A percentile compares a stretch with the other conserved stretches of the same genome.
Conservation (phyloP, 371 early-diverging fungal genomes). For the Syncephalastrum contaminatum region DNA sequence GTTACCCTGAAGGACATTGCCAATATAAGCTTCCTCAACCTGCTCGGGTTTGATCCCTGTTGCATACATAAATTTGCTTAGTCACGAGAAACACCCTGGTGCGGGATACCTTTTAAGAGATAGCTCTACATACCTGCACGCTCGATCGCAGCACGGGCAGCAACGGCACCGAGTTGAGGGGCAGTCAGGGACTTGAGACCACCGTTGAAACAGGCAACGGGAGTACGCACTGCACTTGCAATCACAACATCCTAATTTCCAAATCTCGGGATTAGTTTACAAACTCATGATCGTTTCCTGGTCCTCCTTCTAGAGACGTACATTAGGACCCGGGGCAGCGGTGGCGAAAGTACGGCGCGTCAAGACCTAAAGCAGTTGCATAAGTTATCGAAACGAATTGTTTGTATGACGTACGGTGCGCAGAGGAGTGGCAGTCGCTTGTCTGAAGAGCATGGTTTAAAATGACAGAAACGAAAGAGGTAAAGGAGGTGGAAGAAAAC, state of each 20-base stretch:
- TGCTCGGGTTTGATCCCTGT: slow-evolving; percentile 63
- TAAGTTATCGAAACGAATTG: too few relatives aligned
- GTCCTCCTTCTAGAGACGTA: too few relatives aligned
- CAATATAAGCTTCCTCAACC: slow-evolving; percentile 89
- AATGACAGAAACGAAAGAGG: too few relatives aligned
- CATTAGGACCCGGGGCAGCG: too few relatives aligned
- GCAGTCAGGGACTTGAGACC: slow-evolving; percentile 64
- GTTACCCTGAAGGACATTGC: slow-evolving; percentile 85
- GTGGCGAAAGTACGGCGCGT: too few relatives aligned
- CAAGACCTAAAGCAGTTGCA: too few relatives aligned
- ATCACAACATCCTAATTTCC: slow-evolving; percentile 56
- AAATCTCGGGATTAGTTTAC: too few relatives aligned
- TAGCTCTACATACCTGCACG: slow-evolving; percentile 50
- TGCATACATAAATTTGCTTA: not conserved
- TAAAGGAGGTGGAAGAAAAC: not conserved
- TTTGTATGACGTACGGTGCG: too few relatives aligned
- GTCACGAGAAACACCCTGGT: not conserved
- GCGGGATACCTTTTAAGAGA: not conserved
- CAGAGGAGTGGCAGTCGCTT: too few relatives aligned
- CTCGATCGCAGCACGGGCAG: slow-evolving; percentile 70
- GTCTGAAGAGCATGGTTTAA: too few relatives aligned
- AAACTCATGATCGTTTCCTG: too few relatives aligned
- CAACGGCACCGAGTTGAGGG: slow-evolving; percentile 69
- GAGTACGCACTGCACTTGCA: slow-evolving; percentile 67
- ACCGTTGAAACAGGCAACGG: slow-evolving; percentile 76